Conservation (phyloP, 768 basidiomycete species). For the Psilocybe sp. region DNA sequence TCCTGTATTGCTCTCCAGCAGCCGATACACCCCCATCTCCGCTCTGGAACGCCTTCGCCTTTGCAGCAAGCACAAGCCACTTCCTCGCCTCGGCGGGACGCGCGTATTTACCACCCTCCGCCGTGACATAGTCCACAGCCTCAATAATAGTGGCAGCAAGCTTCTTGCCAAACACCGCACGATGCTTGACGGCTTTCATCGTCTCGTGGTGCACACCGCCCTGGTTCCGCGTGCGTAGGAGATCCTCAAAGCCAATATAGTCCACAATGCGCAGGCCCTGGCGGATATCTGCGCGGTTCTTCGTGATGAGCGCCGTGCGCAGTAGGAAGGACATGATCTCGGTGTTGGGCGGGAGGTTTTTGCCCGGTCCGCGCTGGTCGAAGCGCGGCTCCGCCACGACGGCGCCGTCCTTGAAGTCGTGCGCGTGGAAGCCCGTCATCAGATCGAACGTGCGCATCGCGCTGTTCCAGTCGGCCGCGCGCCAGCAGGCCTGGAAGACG, state of each 20-base stretch:
- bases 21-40: background rate
- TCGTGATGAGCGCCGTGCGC: conserved; percentile 53
- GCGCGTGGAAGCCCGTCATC: conserved; percentile 65
- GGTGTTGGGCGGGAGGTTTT: conserved; percentile 44
- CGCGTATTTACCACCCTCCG: conserved; percentile 18
- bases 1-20: too few relatives aligned
- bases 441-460: conserved; percentile 60
- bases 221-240: conserved; percentile 25
- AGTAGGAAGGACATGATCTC: conserved; percentile 56
- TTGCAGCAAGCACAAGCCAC: conserved; percentile 26
- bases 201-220: conserved; percentile 20
- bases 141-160: conserved; percentile 44
- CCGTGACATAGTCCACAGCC: conserved; percentile 33
- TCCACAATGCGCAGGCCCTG: conserved; percentile 61
- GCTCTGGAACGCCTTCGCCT: conserved; percentile 12
- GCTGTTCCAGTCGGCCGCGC: conserved; percentile 58
- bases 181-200: conserved; percentile 30
- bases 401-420: conserved; percentile 52
- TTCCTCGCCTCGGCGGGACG: conserved; percentile 20
- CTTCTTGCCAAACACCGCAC: conserved; percentile 43
- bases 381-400: conserved; percentile 32
- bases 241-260: conserved; percentile 37
- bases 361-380: conserved; percentile 40
- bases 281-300: conserved; percentile 47
- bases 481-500: conserved; percentile 64